These are phyloP conservation scores for Chrysanthemum lavandulifolium DNA, from an alignment of 129 eudicot genomes.

Conservation along the genomic window DNA sequence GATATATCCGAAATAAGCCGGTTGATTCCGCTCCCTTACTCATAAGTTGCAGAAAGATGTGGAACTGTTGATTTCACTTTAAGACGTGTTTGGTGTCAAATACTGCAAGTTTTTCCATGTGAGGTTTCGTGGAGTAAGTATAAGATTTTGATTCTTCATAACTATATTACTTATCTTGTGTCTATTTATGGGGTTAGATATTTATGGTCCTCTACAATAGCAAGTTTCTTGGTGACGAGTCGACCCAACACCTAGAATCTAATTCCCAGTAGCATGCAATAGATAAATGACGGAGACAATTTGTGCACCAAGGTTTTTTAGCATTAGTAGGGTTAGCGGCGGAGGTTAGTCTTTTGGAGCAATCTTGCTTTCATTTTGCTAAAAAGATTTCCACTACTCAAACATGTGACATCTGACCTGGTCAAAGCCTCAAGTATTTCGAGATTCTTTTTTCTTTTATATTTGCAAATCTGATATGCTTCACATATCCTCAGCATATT, in stretches of 20 bases:
- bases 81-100: neutral
- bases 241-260: conserved; percentile 10
- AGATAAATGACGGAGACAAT: neutral
- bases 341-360: neutral
- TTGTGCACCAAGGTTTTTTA: neutral
- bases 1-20: no score
- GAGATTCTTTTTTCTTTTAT: no score
- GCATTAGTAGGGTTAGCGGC: neutral
- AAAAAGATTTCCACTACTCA: conserved; percentile 1
- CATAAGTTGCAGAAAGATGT: conserved; percentile 5
- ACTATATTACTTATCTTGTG: neutral
- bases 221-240: conserved; percentile 7
- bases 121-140: neutral
- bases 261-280: conserved; percentile 7
- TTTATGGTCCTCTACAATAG: neutral
- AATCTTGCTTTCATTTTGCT: conserved; percentile 1
- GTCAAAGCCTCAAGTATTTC: neutral
- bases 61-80: conserved; percentile 1
- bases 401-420: neutral
- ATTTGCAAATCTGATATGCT: neutral
- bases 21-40: neutral
- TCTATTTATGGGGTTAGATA: neutral
- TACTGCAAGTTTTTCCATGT: neutral
- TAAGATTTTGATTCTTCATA: conserved; percentile 2
- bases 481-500: neutral